Evolutionary conservation across 140 eudicot genomes (phyloP).

Genomic region (Flaveria floridana): DNA sequence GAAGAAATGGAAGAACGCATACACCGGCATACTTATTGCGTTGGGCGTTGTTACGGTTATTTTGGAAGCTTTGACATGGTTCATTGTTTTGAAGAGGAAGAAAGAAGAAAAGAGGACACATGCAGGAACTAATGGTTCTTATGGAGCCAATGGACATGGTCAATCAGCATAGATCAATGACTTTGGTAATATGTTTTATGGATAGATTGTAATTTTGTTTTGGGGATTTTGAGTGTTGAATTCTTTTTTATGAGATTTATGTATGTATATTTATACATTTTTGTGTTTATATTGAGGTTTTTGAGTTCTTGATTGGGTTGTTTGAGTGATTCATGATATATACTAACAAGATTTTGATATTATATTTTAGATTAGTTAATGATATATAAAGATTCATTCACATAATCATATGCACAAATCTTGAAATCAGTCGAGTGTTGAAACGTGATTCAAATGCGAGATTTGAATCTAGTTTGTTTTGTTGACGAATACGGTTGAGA

Average conservation of each 20-base stretch:
- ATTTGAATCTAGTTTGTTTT: neutral
- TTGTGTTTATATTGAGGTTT: slow-evolving; percentile 4
- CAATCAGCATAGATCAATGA: slow-evolving; percentile 16
- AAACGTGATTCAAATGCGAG: neutral
- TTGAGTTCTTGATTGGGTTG: neutral
- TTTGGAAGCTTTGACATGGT: slow-evolving; percentile 70
- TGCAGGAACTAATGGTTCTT: slow-evolving; percentile 44
- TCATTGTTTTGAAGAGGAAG: slow-evolving; percentile 56
- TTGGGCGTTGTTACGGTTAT: slow-evolving; percentile 51
- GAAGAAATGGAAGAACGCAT: slow-evolving; percentile 71
- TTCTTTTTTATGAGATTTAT: slow-evolving; percentile 21
- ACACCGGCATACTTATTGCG: slow-evolving; percentile 59
- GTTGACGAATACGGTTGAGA: neutral
- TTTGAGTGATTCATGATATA: neutral
- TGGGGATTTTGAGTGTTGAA: neutral
- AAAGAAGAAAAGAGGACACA: slow-evolving; percentile 43
- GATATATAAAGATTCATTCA: neutral
- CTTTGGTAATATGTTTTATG: neutral
- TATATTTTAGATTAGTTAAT: neutral
- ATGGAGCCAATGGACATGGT: slow-evolving; percentile 37
- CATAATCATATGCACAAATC: neutral
- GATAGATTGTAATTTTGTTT: neutral
- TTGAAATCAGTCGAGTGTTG: neutral
- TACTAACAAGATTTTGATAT: neutral
- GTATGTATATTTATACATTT: slow-evolving; percentile 1